These are phyloP conservation scores for Ceratocystis smalleyi DNA, from an alignment of 2,329 filamentous ascomycete species.

Conservation along the genomic window DNA sequence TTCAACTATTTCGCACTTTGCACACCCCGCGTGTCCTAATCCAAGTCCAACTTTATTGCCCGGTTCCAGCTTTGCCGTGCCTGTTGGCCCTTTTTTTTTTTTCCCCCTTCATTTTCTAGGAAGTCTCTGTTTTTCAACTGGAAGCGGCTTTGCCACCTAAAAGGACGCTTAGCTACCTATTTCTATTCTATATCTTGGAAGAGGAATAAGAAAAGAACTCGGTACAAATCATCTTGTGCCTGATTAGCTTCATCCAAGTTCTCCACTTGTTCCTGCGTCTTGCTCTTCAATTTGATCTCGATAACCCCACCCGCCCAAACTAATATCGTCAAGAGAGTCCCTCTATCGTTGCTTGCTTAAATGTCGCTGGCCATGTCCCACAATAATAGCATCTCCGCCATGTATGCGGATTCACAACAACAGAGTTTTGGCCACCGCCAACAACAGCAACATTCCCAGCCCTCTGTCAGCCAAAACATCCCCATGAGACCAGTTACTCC, in stretches of 20 bases:
- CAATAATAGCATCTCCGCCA: conserved; percentile 8
- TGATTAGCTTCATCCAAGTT: conserved; percentile 3
- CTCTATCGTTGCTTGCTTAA: conserved; percentile 19
- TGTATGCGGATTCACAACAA: conserved; percentile 3
- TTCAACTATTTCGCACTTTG: conserved; percentile 1
- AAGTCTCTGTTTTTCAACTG: neutral
- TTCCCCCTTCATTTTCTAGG: neutral
- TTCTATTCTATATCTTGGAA: conserved; percentile 21
- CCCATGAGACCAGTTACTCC: conserved; percentile 12
- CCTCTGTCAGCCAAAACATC: neutral
- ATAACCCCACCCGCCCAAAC: conserved; percentile 3
- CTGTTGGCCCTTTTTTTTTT: conserved; percentile 12
- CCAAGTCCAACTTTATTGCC: conserved; percentile 10
- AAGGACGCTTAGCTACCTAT: neutral
- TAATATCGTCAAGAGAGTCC: neutral
- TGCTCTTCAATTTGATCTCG: conserved; percentile 4
- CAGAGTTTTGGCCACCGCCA: conserved; percentile 17
- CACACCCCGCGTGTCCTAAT: conserved; percentile 12
- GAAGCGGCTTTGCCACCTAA: neutral
- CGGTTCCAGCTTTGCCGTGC: neutral
- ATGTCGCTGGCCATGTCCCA: conserved; percentile 19
- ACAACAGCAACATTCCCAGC: conserved; percentile 16
- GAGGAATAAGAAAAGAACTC: conserved; percentile 7
- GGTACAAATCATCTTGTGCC: neutral
- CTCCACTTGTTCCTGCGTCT: conserved; percentile 3